Base-by-base conservation (phyloP, 208 protist genomes). In the Crithidia acanthocephali region DNA sequence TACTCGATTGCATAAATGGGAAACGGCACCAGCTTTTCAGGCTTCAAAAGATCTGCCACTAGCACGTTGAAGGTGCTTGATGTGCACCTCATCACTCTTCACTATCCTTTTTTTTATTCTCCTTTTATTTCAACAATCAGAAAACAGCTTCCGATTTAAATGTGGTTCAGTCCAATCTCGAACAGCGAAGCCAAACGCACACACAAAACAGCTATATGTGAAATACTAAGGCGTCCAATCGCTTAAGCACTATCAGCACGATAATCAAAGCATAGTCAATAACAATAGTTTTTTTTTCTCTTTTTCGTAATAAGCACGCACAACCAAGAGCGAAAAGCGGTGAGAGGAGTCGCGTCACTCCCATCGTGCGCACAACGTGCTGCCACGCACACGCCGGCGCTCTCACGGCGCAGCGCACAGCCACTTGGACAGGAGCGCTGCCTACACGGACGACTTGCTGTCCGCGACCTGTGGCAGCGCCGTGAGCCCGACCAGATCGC, bases 401-500 rank as follows among this genome's bases (percentile, higher is more conserved):
- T 15, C 9, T 15, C 37, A 42, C 6, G n/a, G n/a, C n/a, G n/a
- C n/a, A n/a, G n/a, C n/a, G n/a, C n/a, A n/a, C n/a, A n/a, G n/a
- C n/a, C n/a, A n/a, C n/a, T n/a, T n/a, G n/a, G n/a, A n/a, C n/a
- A n/a, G n/a, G n/a, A n/a, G n/a, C n/a, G n/a, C n/a, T n/a, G 18
- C 23, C 22, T 63, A 50, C 25, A 42, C 68, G 15, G 25, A 23
- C 18, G 37, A 4, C 59, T 30, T 64, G 22, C 37, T 48, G 0
- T 50, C 61, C 5, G 33, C 42, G 18, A 58, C 55, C 50, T 75
- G 55, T 16, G 58, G 71, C 2, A 66, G 37, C 23, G 30, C 23
- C 0, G 67, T 52, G 8, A 95, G 62, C 0, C 90, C 90, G 6
- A 92, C 84, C 28, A 93, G 64, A 51, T 89, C 79, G 30, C 87